phyloP scores from a whole-genome alignment of 2,329 filamentous ascomycete species.

The Beauveria brongniartii region DNA sequence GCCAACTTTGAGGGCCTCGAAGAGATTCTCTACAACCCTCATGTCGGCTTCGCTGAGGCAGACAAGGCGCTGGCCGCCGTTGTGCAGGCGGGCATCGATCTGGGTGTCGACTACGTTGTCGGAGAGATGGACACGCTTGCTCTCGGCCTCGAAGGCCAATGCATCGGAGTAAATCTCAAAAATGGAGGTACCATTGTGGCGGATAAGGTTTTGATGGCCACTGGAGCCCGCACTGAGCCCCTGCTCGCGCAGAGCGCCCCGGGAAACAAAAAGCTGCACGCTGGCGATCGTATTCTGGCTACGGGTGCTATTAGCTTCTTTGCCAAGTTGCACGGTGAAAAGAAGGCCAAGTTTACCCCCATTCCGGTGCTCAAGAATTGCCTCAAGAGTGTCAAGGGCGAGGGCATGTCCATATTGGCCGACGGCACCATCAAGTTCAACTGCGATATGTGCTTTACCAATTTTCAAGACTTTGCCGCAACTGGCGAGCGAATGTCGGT shows the following conservation, averaged over 20 bases:
- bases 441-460: slow-evolving; percentile 50
- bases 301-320: slow-evolving; percentile 43
- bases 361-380: slow-evolving; percentile 47
- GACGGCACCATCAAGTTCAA: slow-evolving; percentile 53
- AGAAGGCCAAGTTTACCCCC: slow-evolving; percentile 38
- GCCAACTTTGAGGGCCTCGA: slow-evolving; percentile 48
- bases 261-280: slow-evolving; percentile 40
- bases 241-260: slow-evolving; percentile 44
- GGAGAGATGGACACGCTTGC: slow-evolving; percentile 39
- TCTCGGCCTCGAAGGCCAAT: slow-evolving; percentile 38
- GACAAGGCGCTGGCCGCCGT: slow-evolving; percentile 48
- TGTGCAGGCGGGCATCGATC: slow-evolving; percentile 40
- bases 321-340: slow-evolving; percentile 30
- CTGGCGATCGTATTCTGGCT: slow-evolving; percentile 45
- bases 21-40: slow-evolving; percentile 48
- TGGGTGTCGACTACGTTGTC: slow-evolving; percentile 48
- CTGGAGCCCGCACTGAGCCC: slow-evolving; percentile 48
- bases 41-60: slow-evolving; percentile 51
- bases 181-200: slow-evolving; percentile 40
- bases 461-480: slow-evolving; percentile 36
- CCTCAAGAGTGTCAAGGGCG: slow-evolving; percentile 32
- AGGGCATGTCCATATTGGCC: slow-evolving; percentile 36
- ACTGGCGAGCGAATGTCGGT: slow-evolving; percentile 45
- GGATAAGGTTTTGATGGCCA: slow-evolving; percentile 44
- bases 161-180: slow-evolving; percentile 40